phyloP scores from a whole-genome alignment of 164 flowering plant genomes.

The grape (Vitis vinifera) region DNA sequence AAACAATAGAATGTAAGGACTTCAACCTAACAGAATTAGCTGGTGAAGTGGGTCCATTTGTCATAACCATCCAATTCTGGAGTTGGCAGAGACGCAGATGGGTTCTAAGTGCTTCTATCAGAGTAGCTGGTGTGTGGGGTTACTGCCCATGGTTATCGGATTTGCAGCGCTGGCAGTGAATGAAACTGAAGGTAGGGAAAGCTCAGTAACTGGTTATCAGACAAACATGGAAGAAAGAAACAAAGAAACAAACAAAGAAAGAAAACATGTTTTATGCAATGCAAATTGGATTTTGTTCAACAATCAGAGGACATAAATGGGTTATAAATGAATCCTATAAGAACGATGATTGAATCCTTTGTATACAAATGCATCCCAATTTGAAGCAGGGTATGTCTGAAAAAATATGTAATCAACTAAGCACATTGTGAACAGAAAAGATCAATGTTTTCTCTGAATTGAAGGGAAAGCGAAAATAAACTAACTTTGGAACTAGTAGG shows the following conservation, averaged over 20 bases:
- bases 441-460: slow-evolving; percentile 10
- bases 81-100: slow-evolving; percentile 9
- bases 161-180: slow-evolving; percentile 6
- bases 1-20: background rate
- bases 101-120: background rate
- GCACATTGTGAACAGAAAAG: background rate
- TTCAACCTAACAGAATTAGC: slow-evolving; percentile 2
- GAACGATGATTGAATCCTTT: slow-evolving; percentile 15
- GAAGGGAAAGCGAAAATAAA: slow-evolving; percentile 1
- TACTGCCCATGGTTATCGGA: background rate
- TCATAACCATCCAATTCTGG: background rate
- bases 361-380: slow-evolving; percentile 18
- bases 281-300: background rate
- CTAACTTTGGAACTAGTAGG: background rate
- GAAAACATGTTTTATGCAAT: background rate
- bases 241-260: background rate
- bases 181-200: background rate
- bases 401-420: slow-evolving; percentile 6
- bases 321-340: slow-evolving; percentile 5
- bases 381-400: background rate
- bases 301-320: background rate
- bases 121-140: slow-evolving; percentile 8
- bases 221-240: background rate
- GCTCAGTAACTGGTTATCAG: background rate
- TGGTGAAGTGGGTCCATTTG: slow-evolving; percentile 12